phyloP scores from a whole-genome alignment of 257 asterid genomes.

The Solanum chilense region DNA sequence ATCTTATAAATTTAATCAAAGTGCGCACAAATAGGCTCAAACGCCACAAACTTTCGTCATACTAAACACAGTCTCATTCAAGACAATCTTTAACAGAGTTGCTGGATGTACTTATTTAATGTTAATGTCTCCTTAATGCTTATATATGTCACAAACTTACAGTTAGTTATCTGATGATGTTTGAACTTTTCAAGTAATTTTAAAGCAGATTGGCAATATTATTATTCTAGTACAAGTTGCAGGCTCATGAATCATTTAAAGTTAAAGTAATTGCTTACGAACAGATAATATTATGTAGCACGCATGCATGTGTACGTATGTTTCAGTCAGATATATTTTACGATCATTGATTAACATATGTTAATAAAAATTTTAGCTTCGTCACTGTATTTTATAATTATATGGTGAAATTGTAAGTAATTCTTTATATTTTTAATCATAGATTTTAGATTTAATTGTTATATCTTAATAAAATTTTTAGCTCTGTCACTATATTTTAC shows the following conservation, averaged over 20 bases:
- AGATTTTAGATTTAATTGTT: too few relatives aligned
- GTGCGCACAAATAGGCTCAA: too few relatives aligned
- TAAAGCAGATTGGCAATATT: not conserved
- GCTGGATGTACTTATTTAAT: not conserved
- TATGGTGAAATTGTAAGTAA: not conserved
- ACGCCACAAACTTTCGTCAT: too few relatives aligned
- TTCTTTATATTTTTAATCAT: not conserved
- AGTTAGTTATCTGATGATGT: not conserved
- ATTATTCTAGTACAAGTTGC: not conserved
- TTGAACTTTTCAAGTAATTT: not conserved
- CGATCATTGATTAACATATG: too few relatives aligned
- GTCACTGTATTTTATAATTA: fast-evolving
- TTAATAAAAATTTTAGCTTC: too few relatives aligned
- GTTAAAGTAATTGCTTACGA: not conserved
- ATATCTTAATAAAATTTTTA: too few relatives aligned
- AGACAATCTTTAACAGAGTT: not conserved
- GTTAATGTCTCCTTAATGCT: too few relatives aligned
- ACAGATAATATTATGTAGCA: not conserved
- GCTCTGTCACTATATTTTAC: too few relatives aligned
- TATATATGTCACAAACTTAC: not conserved
- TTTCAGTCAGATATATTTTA: too few relatives aligned
- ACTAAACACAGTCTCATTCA: not conserved
- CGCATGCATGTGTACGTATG: not conserved
- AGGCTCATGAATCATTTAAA: not conserved
- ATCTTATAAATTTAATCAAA: too few relatives aligned